These are phyloP conservation scores for Debaryomyces fabryi DNA, from an alignment of 1,139 yeast genomes.

Conservation along the genomic window DNA sequence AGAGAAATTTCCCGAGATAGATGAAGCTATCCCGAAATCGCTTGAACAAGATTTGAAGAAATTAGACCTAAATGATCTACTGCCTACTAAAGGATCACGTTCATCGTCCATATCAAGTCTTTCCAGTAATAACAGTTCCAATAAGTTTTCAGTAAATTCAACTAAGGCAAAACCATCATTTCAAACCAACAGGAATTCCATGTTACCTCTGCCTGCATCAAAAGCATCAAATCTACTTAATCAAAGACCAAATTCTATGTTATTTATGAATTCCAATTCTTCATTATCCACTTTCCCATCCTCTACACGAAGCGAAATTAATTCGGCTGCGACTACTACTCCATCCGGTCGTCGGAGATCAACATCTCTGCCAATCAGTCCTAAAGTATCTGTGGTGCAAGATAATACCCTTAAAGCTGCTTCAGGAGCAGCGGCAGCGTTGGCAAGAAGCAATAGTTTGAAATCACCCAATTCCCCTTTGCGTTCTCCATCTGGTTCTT, in stretches of 20 bases:
- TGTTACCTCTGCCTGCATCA: slow-evolving; percentile 13
- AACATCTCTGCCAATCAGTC: slow-evolving; percentile 39
- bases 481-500: slow-evolving; percentile 10
- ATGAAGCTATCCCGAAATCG: not conserved
- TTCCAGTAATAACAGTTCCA: slow-evolving; percentile 20
- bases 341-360: slow-evolving; percentile 36
- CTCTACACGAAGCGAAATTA: not conserved
- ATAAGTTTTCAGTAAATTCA: slow-evolving; percentile 13
- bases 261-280: slow-evolving; percentile 27
- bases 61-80: slow-evolving; percentile 20
- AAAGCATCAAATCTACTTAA: slow-evolving; percentile 16
- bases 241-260: slow-evolving; percentile 31
- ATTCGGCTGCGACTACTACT: slow-evolving; percentile 11
- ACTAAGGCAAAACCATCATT: slow-evolving; percentile 19
- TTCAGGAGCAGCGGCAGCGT: slow-evolving; percentile 43
- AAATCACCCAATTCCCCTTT: slow-evolving; percentile 6
- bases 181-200: slow-evolving; percentile 23
- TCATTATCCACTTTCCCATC: slow-evolving; percentile 20
- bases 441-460: slow-evolving; percentile 19
- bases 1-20: slow-evolving; percentile 2
- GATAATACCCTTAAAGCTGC: slow-evolving; percentile 22
- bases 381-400: slow-evolving; percentile 2
- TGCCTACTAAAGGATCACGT: slow-evolving; percentile 25
- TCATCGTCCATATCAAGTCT: slow-evolving; percentile 34
- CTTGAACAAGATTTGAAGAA: slow-evolving; percentile 20